phyloP scores from a whole-genome alignment of 2,329 filamentous ascomycete genomes.

The Aspergillus sp. region DNA sequence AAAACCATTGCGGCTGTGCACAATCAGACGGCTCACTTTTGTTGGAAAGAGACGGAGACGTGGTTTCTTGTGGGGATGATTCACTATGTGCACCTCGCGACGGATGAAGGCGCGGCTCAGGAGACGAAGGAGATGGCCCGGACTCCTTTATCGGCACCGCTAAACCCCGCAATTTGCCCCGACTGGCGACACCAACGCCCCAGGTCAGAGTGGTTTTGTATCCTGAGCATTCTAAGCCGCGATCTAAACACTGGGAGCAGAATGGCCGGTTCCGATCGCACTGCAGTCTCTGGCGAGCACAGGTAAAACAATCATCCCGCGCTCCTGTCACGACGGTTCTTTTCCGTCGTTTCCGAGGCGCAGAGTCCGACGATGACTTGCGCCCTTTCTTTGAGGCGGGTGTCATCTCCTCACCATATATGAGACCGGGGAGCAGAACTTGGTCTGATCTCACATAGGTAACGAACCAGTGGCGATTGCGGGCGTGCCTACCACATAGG shows the following conservation, averaged over 20 bases:
- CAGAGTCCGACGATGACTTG: slow-evolving; percentile 23
- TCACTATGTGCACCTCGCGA: background rate
- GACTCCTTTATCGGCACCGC: slow-evolving; percentile 64
- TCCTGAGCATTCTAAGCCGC: slow-evolving; percentile 88
- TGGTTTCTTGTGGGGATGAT: background rate
- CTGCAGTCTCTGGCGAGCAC: slow-evolving; percentile 75
- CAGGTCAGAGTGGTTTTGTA: slow-evolving; percentile 97
- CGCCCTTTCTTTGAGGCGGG: slow-evolving; percentile 22
- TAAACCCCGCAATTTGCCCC: slow-evolving; percentile 87
- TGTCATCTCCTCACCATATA: too few relatives aligned
- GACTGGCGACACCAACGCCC: slow-evolving; percentile 92
- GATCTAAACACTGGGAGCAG: slow-evolving; percentile 89
- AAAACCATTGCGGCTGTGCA: too few relatives aligned
- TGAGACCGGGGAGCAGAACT: too few relatives aligned
- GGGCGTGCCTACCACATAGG: too few relatives aligned
- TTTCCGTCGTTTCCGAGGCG: slow-evolving; percentile 70
- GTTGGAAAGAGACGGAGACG: background rate
- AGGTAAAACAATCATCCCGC: slow-evolving; percentile 92
- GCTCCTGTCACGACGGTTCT: slow-evolving; percentile 85
- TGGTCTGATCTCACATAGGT: too few relatives aligned
- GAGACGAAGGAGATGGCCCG: slow-evolving; percentile 28
- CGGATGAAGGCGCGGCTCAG: slow-evolving; percentile 10
- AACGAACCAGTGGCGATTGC: too few relatives aligned
- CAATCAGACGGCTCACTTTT: too few relatives aligned
- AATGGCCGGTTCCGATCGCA: slow-evolving; percentile 92